Evolutionary conservation across 257 asterid species (phyloP), one percentile per base, ranked within the genome.

Genomic region (Cordia subcordata): DNA sequence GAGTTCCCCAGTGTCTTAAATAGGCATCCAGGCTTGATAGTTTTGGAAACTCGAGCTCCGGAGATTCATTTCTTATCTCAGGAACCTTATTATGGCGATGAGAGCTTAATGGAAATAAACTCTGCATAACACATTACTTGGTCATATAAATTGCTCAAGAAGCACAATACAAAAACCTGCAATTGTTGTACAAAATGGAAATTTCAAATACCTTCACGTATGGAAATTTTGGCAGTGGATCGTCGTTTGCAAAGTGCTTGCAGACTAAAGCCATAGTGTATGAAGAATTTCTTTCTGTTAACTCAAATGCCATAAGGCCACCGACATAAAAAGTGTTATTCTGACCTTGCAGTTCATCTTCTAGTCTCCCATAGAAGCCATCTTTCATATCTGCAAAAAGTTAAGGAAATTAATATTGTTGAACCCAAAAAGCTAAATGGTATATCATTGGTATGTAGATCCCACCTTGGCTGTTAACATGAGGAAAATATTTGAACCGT

Each of bases 281-380:
- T 20, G 94, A 62, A 44, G 96, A 87, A 61, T 87, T 87, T 64
- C 96, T 82, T 72, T 87, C 96, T 0, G 96, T 87, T n/a, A 87
- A 84, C 77, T 87, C 96, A 79, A 87, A 87, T 16, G 96, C 96
- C 91, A 82, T 68, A 46, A 87, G 85, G 15, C 96, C 96, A 17
- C 96, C 94, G n/a, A 82, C 64, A 57, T 82, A 87, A 72, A 82
- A 87, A 62, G 92, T 85, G 72, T 85, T 87, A 49, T 75, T 62
- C 76, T 81, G 81, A 55, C 96, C 94, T 64, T 87, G 96, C 61
- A 87, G 79, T 45, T 82, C 65, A 49, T 61, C 76, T 67, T 87
- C 94, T 67, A 87, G 45, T 67, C 67, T 82, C 37, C 82, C 83
- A 44, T 87, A 85, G 73, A 85, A 88, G 6, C 93, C 94, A 0